phyloP scores from a whole-genome alignment of 495 filamentous ascomycete species.

The Lophium mytilinum region DNA sequence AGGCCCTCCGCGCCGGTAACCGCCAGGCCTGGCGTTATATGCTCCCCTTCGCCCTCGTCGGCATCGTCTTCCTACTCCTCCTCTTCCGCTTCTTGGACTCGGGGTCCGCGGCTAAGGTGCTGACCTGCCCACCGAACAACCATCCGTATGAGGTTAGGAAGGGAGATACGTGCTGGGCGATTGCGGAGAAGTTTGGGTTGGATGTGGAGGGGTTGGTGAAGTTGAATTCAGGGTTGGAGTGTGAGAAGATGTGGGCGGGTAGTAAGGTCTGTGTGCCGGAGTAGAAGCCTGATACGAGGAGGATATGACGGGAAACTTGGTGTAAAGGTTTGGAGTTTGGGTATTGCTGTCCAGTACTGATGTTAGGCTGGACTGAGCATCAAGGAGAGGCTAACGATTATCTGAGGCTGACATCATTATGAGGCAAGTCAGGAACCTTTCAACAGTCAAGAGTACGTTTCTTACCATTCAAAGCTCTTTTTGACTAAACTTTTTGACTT shows the following conservation, averaged over 20 bases:
- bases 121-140: constrained; percentile 7
- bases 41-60: constrained; percentile 25
- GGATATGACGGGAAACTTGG: not conserved
- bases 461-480: no score
- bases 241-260: constrained; percentile 13
- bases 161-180: constrained; percentile 19
- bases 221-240: constrained; percentile 16
- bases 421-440: no score
- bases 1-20: constrained; percentile 1
- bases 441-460: no score
- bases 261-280: constrained; percentile 17
- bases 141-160: constrained; percentile 7
- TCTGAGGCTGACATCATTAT: no score
- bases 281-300: not conserved
- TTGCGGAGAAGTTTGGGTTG: constrained; percentile 13
- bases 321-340: no score
- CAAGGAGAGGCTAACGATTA: no score
- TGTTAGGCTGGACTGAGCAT: no score
- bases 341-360: no score
- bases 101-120: constrained; percentile 1
- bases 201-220: constrained; percentile 15
- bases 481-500: no score
- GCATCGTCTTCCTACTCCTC: constrained; percentile 19
- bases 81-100: constrained; percentile 12
- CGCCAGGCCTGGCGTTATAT: constrained; percentile 17